Evolutionary conservation across 1,139 yeast genomes (phyloP).

Genomic region (Lodderomyces jiufengensis): DNA sequence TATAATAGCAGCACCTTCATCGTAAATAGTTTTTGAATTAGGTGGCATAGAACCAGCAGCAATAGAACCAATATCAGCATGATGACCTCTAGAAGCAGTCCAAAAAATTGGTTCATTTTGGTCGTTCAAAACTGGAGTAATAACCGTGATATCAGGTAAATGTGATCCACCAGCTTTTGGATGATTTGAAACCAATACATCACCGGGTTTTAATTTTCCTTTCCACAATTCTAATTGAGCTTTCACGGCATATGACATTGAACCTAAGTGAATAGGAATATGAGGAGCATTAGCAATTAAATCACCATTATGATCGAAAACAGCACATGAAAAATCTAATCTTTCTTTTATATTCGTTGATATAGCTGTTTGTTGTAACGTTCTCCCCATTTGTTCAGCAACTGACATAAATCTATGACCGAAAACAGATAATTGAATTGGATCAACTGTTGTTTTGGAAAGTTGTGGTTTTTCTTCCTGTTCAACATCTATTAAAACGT

Average conservation of each 20-base stretch:
- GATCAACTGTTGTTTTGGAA: slow-evolving; percentile 48
- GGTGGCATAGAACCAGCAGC: slow-evolving; percentile 50
- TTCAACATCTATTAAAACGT: slow-evolving; percentile 40
- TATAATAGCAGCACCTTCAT: slow-evolving; percentile 45
- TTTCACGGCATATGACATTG: slow-evolving; percentile 81
- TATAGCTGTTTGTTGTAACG: slow-evolving; percentile 74
- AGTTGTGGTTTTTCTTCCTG: slow-evolving; percentile 22
- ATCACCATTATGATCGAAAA: slow-evolving; percentile 71
- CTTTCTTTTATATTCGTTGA: slow-evolving; percentile 86
- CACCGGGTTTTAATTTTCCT: slow-evolving; percentile 60
- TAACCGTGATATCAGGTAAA: slow-evolving; percentile 79
- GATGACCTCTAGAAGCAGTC: slow-evolving; percentile 49
- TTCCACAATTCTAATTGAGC: slow-evolving; percentile 65
- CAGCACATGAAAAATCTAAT: slow-evolving; percentile 80
- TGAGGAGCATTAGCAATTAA: slow-evolving; percentile 86
- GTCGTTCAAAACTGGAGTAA: slow-evolving; percentile 51
- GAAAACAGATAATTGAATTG: slow-evolving; percentile 71
- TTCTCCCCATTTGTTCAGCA: slow-evolving; percentile 87
- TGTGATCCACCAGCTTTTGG: slow-evolving; percentile 83
- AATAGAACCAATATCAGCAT: slow-evolving; percentile 46
- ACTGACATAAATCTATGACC: slow-evolving; percentile 85
- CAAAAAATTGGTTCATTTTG: slow-evolving; percentile 35
- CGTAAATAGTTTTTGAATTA: slow-evolving; percentile 39
- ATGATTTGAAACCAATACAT: slow-evolving; percentile 73
- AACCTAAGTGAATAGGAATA: slow-evolving; percentile 83